Evolutionary conservation across 345 rosid genomes (phyloP), one percentile per base, ranked within the genome.

Genomic region (Arabidopsis arenosa): DNA sequence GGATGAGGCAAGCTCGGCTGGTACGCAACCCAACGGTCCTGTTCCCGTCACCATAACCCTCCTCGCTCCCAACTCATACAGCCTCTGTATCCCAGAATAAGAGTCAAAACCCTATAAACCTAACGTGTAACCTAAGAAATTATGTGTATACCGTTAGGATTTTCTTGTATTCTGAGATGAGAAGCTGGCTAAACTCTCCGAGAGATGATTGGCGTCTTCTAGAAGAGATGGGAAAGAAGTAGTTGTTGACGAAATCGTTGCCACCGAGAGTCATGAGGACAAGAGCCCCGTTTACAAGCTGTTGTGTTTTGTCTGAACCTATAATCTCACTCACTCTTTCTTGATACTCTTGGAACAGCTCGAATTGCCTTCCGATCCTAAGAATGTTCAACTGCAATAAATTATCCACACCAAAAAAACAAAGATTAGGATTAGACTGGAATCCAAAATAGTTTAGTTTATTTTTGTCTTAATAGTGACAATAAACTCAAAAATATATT

Each of bases 11-110:
- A 84, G 72, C 62, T 91, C 86, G 0, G 96, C 89, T 2, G 94
- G 96, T 11, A 84, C 94, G 44, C 97, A 90, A 0, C 96, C 91
- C 58, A 91, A 3, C 3, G 98, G 96, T 58, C 97, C 97, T 0
- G 93, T 93, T 8, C 97, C 97, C 0, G 89, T 85, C 63, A 93
- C 96, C 79, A 93, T 55, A 14, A 90, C 91, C 71, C 96, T 80
- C 3, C 93, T 80, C 1, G 88, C 89, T 51, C 97, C 97, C 76
- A 93, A 36, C 59, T 85, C 81, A 60, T 91, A 72, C 15, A 84
- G 49, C 52, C 86, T 87, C 96, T 91, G 83, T 21, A 56, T 51
- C 57, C 39, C 17, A 32, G 15, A 32, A 70, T 17, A 15, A 33
- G 47, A 52, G 28, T 32, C 40, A 23, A 23, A 23, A 2, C 26